Percentiles rank a stretch among this genome's conserved stretches.
phyloP scores from a whole-genome alignment of 2,329 filamentous ascomycete genomes.

The Trichoderma citrinoviride region DNA sequence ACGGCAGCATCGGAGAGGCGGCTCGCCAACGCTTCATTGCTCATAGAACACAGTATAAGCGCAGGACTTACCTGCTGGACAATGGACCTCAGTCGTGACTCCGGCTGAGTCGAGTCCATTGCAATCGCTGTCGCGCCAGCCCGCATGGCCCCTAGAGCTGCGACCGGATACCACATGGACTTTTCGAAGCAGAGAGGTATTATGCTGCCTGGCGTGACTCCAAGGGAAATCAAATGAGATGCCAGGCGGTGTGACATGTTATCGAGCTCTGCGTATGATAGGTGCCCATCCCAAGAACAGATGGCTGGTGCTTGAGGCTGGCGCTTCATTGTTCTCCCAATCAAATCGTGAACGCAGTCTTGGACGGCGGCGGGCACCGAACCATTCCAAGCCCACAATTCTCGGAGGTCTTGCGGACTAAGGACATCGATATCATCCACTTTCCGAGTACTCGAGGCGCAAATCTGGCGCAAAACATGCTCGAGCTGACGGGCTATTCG shows the following conservation, averaged over 20 bases:
- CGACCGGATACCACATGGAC: slow-evolving; percentile 28
- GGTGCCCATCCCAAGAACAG: slow-evolving; percentile 33
- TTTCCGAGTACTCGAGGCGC: neutral
- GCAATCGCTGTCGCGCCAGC: slow-evolving; percentile 29
- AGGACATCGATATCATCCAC: slow-evolving; percentile 19
- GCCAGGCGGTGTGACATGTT: slow-evolving; percentile 21
- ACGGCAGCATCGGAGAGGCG: slow-evolving; percentile 9
- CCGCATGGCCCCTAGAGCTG: slow-evolving; percentile 28
- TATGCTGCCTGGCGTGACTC: slow-evolving; percentile 30
- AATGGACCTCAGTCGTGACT: slow-evolving; percentile 24
- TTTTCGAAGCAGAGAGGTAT: slow-evolving; percentile 31
- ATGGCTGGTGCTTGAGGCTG: slow-evolving; percentile 26
- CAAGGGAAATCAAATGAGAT: slow-evolving; percentile 21
- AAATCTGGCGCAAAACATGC: slow-evolving; percentile 19
- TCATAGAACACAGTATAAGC: slow-evolving; percentile 26
- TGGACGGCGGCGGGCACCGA: slow-evolving; percentile 23
- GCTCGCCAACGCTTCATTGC: slow-evolving; percentile 15
- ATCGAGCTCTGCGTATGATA: slow-evolving; percentile 41
- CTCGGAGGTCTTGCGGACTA: slow-evolving; percentile 23
- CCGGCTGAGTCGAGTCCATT: slow-evolving; percentile 29
- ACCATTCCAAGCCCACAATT: slow-evolving; percentile 26
- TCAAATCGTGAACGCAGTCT: slow-evolving; percentile 24
- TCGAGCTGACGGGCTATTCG: slow-evolving; percentile 21
- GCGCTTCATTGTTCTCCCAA: slow-evolving; percentile 20
- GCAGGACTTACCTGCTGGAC: slow-evolving; percentile 23